A percentile compares a stretch with the other conserved stretches of the same genome.
These are phyloP conservation scores for Tylopilus subfusipes DNA, from an alignment of 768 basidiomycete species.

Conservation along the genomic window DNA sequence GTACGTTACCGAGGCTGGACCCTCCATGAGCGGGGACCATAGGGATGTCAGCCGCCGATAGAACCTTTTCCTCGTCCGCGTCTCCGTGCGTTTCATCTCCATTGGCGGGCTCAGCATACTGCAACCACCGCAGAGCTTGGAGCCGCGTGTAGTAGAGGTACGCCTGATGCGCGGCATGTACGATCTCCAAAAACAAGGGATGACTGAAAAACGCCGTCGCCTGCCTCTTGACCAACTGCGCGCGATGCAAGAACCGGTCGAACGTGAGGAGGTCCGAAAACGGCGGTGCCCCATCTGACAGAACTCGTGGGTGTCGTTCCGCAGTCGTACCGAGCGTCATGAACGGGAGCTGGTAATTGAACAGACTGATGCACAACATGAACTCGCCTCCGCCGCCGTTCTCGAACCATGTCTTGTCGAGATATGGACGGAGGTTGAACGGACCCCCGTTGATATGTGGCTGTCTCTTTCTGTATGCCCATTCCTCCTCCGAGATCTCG, in stretches of 20 bases:
- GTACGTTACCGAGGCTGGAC: slow-evolving; percentile 30
- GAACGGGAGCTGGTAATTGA: slow-evolving; percentile 42
- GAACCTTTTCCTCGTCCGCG: not conserved
- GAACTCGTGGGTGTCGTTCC: not conserved
- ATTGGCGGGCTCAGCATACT: not conserved
- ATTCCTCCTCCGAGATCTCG: slow-evolving; percentile 31
- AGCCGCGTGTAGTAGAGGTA: not conserved
- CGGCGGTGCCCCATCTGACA: slow-evolving; percentile 33
- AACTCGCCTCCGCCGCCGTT: slow-evolving; percentile 43
- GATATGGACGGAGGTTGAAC: slow-evolving; percentile 48
- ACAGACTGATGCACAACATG: slow-evolving; percentile 41
- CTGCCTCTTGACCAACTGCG: slow-evolving; percentile 36
- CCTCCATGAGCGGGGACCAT: slow-evolving; percentile 11
- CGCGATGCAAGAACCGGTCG: slow-evolving; percentile 44
- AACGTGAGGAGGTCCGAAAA: slow-evolving; percentile 41
- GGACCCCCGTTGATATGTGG: slow-evolving; percentile 22
- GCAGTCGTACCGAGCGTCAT: slow-evolving; percentile 37
- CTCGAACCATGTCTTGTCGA: slow-evolving; percentile 44
- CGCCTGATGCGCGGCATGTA: slow-evolving; percentile 6
- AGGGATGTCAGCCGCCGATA: slow-evolving; percentile 1
- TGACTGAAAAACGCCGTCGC: slow-evolving; percentile 33
- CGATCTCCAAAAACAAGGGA: slow-evolving; percentile 47
- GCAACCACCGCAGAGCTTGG: slow-evolving; percentile 23
- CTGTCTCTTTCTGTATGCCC: not conserved
- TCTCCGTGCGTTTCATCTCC: not conserved